These are phyloP conservation scores for Stylosanthes scabra DNA, from an alignment of 331 rosid species.

Conservation along the genomic window DNA sequence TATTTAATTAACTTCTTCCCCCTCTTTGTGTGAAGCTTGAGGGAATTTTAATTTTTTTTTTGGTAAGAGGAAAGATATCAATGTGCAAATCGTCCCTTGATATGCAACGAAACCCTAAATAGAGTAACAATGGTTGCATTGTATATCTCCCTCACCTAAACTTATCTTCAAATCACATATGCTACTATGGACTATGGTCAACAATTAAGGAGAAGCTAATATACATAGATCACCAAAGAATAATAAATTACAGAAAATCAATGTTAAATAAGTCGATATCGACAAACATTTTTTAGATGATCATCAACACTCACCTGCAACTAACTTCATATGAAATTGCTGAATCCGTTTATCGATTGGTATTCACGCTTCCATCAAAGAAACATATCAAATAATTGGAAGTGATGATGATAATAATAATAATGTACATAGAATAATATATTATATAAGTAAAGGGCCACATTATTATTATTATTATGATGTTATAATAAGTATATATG, in stretches of 20 bases:
- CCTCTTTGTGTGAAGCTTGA: too few species aligned
- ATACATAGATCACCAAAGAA: too few species aligned
- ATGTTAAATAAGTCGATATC: too few species aligned
- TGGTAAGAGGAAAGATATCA: slow-evolving; percentile 39
- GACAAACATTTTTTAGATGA: too few species aligned
- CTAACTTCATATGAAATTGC: too few species aligned
- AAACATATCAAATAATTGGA: slow-evolving; percentile 27
- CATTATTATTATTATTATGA: slow-evolving; percentile 2
- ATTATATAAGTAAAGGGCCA: slow-evolving; percentile 22
- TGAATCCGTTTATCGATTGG: slow-evolving; percentile 19
- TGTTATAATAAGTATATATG: slow-evolving; percentile 1
- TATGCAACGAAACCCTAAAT: slow-evolving; percentile 39
- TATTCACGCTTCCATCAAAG: slow-evolving; percentile 25
- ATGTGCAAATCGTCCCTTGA: slow-evolving; percentile 36
- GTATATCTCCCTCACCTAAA: slow-evolving; percentile 44
- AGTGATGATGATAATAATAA: background rate
- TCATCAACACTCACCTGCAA: too few species aligned
- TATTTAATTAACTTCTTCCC: too few species aligned
- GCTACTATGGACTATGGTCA: slow-evolving; percentile 9
- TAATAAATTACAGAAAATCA: too few species aligned
- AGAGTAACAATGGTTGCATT: slow-evolving; percentile 28
- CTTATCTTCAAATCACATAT: slow-evolving; percentile 42
- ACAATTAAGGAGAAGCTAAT: too few species aligned
- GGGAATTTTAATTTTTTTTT: too few species aligned
- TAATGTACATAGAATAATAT: too few species aligned